Evolutionary conservation across 805 yeast species (phyloP), one percentile per base, ranked within the genome.

Genomic region (Limtongozyma cylindracea): DNA sequence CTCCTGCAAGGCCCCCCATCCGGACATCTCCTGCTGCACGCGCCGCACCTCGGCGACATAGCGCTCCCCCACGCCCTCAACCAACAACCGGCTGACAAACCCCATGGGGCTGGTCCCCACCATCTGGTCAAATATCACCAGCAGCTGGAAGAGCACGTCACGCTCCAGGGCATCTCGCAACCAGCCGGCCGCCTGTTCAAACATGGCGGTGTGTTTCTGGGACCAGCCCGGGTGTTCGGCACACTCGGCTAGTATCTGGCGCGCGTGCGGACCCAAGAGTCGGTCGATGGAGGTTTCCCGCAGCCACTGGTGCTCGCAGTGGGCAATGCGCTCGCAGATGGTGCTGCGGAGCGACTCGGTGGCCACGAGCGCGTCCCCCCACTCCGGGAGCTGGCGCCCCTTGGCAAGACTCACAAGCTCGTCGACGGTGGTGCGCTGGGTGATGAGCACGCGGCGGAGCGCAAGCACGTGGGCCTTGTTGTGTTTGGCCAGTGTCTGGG

Each of bases 131-230:
- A 59, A 54, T 15, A 63, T 39, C 4, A 61, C 40, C 0, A 72
- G 57, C 1, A 76, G 56, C 28, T 56, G 56, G 25, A 60, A 53
- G 12, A 68, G 38, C 5, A 69, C 48, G 17, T 67, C 67, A 23
- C 47, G 53, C 19, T 66, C 66, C 3, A 62, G 39, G 0, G 52
- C 37, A 12, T 59, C 62, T 16, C 49, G 53, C 17, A 69, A 37
- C 15, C 51, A 34, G 1, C 42, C 38, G 4, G 64, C 34, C 20
- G 49, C 39, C 3, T 42, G 33, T 10, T 57, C 52, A 25, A 56
- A 61, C 1, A 50, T 26, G 2, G 35, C 23, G 3, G 56, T 43
- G 36, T 63, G 62, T 16, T 36, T 31, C 0, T 45, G 49, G 10
- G 47, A 31, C 80, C 82, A 72, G 4, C 55, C 45, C 16, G 63